Percentiles rank a stretch among this genome's conserved stretches.
These are phyloP conservation scores for Francoa sonchifolia DNA, from an alignment of 441 rosid species.

Conservation along the genomic window DNA sequence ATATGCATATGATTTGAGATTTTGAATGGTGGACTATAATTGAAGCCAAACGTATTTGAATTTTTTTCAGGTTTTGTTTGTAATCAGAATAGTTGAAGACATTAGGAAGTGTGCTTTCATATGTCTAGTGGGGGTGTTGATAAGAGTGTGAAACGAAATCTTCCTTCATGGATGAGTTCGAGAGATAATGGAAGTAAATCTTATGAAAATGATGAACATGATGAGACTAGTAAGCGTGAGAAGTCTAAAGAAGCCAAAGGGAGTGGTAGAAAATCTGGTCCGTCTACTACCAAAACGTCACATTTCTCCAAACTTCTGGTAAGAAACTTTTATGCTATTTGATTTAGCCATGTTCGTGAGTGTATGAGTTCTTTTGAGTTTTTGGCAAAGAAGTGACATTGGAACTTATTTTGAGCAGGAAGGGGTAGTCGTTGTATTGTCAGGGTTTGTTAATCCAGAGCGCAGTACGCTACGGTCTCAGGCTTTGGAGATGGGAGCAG, in stretches of 20 bases:
- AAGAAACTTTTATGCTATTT: background rate
- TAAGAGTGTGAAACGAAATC: conserved; percentile 39
- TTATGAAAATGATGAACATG: conserved; percentile 15
- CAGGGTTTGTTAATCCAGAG: conserved; percentile 91
- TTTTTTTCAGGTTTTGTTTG: too few relatives aligned
- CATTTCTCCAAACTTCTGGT: conserved; percentile 57
- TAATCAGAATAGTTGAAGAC: too few relatives aligned
- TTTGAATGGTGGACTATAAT: background rate
- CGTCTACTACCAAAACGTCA: conserved; percentile 11
- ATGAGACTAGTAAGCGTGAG: conserved; percentile 10
- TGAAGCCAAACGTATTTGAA: too few relatives aligned
- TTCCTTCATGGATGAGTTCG: conserved; percentile 83
- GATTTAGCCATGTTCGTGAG: background rate
- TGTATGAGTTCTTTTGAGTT: conserved; percentile 2
- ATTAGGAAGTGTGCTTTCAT: background rate
- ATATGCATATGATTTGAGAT: too few relatives aligned
- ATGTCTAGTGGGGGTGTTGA: conserved; percentile 27
- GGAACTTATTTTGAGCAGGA: conserved; percentile 38
- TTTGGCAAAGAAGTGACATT: conserved; percentile 6
- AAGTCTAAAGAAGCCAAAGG: conserved; percentile 8
- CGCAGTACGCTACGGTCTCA: conserved; percentile 66
- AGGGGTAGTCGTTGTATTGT: conserved; percentile 69
- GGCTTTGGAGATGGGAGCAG: conserved; percentile 88
- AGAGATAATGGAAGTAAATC: conserved; percentile 18
- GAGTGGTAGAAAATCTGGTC: conserved; percentile 11